These are phyloP conservation scores for Tulasnella sp. DNA, from an alignment of 768 basidiomycete genomes.

Conservation along the genomic window DNA sequence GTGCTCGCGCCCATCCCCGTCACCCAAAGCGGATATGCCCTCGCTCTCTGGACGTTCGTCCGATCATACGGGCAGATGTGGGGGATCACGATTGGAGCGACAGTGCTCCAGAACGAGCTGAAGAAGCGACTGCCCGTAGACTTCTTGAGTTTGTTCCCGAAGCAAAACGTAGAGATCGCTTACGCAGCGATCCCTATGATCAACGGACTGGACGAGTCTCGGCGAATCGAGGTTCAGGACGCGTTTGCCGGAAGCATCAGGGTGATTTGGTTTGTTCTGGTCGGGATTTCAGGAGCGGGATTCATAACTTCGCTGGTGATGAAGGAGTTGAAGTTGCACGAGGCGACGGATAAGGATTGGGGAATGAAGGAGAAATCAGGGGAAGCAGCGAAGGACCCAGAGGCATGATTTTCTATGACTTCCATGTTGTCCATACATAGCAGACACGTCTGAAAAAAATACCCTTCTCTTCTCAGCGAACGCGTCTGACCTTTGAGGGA, in stretches of 20 bases:
- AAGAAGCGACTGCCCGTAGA: constrained; percentile 42
- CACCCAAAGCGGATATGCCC: constrained; percentile 30
- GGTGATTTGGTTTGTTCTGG: constrained; percentile 37
- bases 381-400: constrained; percentile 10
- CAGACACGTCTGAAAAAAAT: not conserved
- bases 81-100: constrained; percentile 46
- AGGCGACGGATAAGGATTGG: constrained; percentile 38
- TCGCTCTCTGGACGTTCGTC: constrained; percentile 34
- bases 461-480: not conserved
- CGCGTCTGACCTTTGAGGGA: not conserved
- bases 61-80: constrained; percentile 35
- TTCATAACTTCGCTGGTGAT: constrained; percentile 40
- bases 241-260: constrained; percentile 33
- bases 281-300: constrained; percentile 43
- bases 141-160: constrained; percentile 41
- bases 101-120: constrained; percentile 53
- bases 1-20: constrained; percentile 34
- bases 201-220: constrained; percentile 20
- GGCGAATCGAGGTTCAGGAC: constrained; percentile 27
- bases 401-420: not conserved
- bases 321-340: constrained; percentile 40
- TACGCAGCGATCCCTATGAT: constrained; percentile 34
- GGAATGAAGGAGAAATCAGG: constrained; percentile 36
- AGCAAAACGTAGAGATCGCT: constrained; percentile 36
- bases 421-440: not conserved